Evolutionary conservation across 2,329 filamentous ascomycete species (phyloP).

Genomic region (Arthroderma sp.): DNA sequence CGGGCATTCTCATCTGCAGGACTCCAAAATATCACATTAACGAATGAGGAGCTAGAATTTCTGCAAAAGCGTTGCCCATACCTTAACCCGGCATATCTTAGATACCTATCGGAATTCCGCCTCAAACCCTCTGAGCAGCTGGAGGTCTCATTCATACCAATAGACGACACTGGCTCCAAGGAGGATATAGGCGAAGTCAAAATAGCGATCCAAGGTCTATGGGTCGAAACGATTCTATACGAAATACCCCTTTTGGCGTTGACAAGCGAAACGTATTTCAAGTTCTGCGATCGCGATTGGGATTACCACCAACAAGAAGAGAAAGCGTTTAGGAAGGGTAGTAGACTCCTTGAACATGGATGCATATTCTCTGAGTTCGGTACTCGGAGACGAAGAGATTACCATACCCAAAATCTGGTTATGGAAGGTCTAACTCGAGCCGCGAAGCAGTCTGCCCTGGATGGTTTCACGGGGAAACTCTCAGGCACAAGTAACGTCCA

Average conservation of each 20-base stretch:
- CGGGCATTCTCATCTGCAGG: constrained; percentile 38
- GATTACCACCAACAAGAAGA: constrained; percentile 76
- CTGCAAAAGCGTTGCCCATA: constrained; percentile 70
- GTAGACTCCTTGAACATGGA: constrained; percentile 62
- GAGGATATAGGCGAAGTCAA: constrained; percentile 61
- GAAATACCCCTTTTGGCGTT: constrained; percentile 89
- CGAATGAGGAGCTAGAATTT: constrained; percentile 67
- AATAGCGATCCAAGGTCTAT: constrained; percentile 66
- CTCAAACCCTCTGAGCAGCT: constrained; percentile 74
- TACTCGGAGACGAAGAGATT: constrained; percentile 75
- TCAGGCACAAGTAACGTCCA: constrained; percentile 93
- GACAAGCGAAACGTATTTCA: constrained; percentile 94
- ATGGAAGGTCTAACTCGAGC: constrained; percentile 76
- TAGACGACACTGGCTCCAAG: constrained; percentile 48
- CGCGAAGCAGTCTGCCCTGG: constrained; percentile 54
- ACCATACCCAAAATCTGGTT: constrained; percentile 87
- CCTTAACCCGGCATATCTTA: constrained; percentile 62
- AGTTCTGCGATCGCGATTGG: constrained; percentile 91
- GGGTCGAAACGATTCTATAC: constrained; percentile 94
- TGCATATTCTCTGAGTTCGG: constrained; percentile 93
- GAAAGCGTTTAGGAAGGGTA: constrained; percentile 69
- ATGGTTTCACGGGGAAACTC: constrained; percentile 58
- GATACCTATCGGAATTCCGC: constrained; percentile 69
- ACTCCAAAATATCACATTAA: constrained; percentile 68
- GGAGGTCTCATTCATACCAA: constrained; percentile 50